These are phyloP conservation scores for Bipolaris oryzae DNA, from an alignment of 2,329 filamentous ascomycete species.

Conservation along the genomic window DNA sequence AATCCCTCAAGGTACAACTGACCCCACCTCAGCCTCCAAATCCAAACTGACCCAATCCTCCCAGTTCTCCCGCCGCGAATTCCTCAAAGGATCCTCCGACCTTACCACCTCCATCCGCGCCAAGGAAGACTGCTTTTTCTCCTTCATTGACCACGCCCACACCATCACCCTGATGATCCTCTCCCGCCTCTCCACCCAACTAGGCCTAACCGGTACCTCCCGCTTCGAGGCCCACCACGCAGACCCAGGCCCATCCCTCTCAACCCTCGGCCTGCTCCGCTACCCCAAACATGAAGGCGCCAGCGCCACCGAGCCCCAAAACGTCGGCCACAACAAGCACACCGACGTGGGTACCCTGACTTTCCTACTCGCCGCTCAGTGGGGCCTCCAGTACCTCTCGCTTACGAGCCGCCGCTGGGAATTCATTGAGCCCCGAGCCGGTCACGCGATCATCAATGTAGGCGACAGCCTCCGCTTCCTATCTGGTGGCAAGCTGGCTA, in stretches of 20 bases:
- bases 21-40: not conserved
- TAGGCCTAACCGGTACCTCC: not conserved
- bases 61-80: not conserved
- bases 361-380: slow-evolving; percentile 49
- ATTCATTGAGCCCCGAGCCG: slow-evolving; percentile 42
- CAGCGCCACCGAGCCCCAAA: not conserved
- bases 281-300: not conserved
- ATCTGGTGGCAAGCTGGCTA: slow-evolving; percentile 3
- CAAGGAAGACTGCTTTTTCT: not conserved
- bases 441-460: slow-evolving; percentile 45
- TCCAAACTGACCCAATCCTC: not conserved
- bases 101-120: not conserved
- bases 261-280: not conserved
- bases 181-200: not conserved
- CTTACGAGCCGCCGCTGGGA: slow-evolving; percentile 53
- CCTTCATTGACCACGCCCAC: not conserved
- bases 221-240: not conserved
- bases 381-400: slow-evolving; percentile 40
- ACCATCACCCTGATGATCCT: not conserved
- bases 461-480: slow-evolving; percentile 33
- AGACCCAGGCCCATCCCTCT: not conserved
- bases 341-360: slow-evolving; percentile 64
- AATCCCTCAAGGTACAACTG: slow-evolving; percentile 5
- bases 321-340: slow-evolving; percentile 49
- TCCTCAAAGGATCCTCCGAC: not conserved